phyloP scores from a whole-genome alignment of 495 filamentous ascomycete species.

The Ascobolus immersus region DNA sequence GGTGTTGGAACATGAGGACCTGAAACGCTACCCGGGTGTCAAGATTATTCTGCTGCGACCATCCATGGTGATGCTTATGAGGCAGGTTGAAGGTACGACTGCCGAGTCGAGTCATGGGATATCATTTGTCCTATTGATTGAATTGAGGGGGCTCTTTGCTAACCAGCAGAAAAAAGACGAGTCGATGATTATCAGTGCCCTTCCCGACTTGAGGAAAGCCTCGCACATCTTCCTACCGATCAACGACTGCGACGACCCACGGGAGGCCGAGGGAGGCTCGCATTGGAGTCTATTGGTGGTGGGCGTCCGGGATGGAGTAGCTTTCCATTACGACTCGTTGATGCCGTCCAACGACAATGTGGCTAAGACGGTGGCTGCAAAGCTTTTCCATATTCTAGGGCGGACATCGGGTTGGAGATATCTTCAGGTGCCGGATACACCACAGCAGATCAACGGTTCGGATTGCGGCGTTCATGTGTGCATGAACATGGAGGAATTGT shows the following conservation, averaged over 20 bases:
- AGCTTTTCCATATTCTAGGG: slow-evolving; percentile 38
- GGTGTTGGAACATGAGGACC: slow-evolving; percentile 71
- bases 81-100: slow-evolving; percentile 31
- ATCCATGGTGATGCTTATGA: slow-evolving; percentile 78
- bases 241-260: slow-evolving; percentile 60
- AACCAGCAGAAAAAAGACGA: slow-evolving; percentile 26
- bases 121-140: background rate
- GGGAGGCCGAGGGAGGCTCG: slow-evolving; percentile 57
- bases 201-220: slow-evolving; percentile 51
- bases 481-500: slow-evolving; percentile 65
- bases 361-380: slow-evolving; percentile 35
- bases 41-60: slow-evolving; percentile 81
- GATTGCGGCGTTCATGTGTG: slow-evolving; percentile 97
- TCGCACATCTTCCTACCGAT: slow-evolving; percentile 95
- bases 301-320: slow-evolving; percentile 60
- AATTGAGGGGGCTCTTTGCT: background rate
- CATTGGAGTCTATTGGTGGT: slow-evolving; percentile 94
- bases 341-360: slow-evolving; percentile 47
- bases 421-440: slow-evolving; percentile 57
- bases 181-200: slow-evolving; percentile 40
- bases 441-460: slow-evolving; percentile 72
- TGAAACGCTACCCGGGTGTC: slow-evolving; percentile 45
- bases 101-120: background rate
- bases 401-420: slow-evolving; percentile 41
- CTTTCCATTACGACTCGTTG: slow-evolving; percentile 94